Evolutionary conservation across 768 basidiomycete genomes (phyloP).

Genomic region (Neoboletus brunneissimus): DNA sequence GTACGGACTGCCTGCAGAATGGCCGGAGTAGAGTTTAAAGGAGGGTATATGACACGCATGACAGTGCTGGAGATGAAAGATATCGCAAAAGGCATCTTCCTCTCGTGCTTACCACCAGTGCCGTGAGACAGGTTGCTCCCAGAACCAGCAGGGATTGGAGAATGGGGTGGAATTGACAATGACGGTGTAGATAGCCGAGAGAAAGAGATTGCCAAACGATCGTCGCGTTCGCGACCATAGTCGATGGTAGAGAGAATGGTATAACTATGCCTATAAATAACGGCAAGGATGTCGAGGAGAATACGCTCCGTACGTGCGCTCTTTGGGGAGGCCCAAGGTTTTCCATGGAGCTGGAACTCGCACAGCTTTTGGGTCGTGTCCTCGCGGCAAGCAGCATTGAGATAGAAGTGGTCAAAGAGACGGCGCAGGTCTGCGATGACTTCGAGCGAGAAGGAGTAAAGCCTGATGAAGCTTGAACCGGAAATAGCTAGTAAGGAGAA

Average conservation of each 20-base stretch:
- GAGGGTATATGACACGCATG: conserved; percentile 75
- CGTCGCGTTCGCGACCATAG: conserved; percentile 75
- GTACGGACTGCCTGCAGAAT: conserved; percentile 76
- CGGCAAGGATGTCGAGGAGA: conserved; percentile 60
- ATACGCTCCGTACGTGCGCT: conserved; percentile 63
- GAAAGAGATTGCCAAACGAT: conserved; percentile 69
- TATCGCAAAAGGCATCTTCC: conserved; percentile 60
- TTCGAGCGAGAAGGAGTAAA: conserved; percentile 63
- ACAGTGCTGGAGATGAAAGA: conserved; percentile 67
- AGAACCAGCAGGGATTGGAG: conserved; percentile 40
- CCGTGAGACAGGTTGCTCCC: conserved; percentile 39
- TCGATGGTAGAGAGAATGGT: conserved; percentile 66
- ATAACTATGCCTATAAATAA: conserved; percentile 63
- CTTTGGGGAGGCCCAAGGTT: conserved; percentile 73
- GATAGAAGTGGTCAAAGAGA: conserved; percentile 48
- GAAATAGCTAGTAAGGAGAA: conserved; percentile 74
- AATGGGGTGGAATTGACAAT: conserved; percentile 38
- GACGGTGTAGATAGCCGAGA: conserved; percentile 44
- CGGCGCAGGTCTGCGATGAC: conserved; percentile 53
- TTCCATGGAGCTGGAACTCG: conserved; percentile 66
- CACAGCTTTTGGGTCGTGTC: conserved; percentile 54
- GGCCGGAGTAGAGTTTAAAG: conserved; percentile 71
- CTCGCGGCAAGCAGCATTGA: conserved; percentile 49
- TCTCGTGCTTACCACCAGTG: conserved; percentile 29
- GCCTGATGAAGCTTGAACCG: conserved; percentile 57